A percentile compares a stretch with the other conserved stretches of the same genome.
Evolutionary conservation across 306 rosid genomes (phyloP).

Genomic region (Trichosanthes truncata): DNA sequence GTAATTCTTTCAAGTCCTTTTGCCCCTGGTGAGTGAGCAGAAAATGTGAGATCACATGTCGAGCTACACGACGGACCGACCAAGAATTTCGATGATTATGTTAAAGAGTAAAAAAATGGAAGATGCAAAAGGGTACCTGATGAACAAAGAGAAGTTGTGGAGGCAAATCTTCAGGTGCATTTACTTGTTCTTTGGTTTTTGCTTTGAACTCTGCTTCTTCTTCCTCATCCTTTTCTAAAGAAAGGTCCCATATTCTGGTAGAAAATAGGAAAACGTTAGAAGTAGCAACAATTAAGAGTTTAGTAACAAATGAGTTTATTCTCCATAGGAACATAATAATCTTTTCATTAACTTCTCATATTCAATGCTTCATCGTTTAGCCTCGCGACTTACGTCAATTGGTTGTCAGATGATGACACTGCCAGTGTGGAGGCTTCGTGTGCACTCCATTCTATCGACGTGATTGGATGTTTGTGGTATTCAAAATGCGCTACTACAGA

Average conservation of each 20-base stretch:
- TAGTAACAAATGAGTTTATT: background rate
- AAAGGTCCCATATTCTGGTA: constrained; percentile 92
- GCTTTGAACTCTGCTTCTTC: constrained; percentile 93
- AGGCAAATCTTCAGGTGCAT: constrained; percentile 83
- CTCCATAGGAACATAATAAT: background rate
- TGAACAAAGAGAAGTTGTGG: constrained; percentile 95
- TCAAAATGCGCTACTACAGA: constrained; percentile 80
- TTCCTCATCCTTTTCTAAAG: constrained; percentile 86
- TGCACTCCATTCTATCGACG: constrained; percentile 95
- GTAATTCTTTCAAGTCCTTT: constrained; percentile 82
- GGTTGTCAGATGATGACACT: constrained; percentile 83
- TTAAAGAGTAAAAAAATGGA: background rate
- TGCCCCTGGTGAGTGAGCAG: constrained; percentile 53
- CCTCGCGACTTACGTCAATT: constrained; percentile 61
- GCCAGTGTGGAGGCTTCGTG: constrained; percentile 90
- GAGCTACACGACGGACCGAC: background rate
- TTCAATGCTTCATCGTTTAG: background rate
- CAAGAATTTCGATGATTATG: background rate
- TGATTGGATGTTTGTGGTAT: constrained; percentile 78
- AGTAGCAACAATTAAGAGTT: background rate
- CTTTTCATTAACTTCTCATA: background rate
- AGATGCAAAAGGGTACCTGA: constrained; percentile 37
- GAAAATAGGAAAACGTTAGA: constrained; percentile 8
- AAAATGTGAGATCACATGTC: background rate
- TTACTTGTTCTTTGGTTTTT: constrained; percentile 62